Evolutionary conservation across 2,329 filamentous ascomycete species (phyloP).

Genomic region (Paraphaeosphaeria minitans): DNA sequence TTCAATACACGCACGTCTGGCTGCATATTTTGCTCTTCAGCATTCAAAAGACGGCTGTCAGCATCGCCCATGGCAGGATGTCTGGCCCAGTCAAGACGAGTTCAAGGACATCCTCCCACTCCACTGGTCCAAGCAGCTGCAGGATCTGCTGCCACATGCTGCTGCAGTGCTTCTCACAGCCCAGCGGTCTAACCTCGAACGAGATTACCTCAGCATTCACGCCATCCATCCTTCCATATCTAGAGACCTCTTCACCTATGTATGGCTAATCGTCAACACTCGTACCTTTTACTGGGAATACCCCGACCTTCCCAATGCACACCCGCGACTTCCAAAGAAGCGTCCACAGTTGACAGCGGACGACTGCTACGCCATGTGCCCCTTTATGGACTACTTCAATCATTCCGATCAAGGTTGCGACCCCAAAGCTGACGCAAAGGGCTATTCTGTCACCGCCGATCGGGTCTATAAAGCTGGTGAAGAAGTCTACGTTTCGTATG

Average conservation of each 20-base stretch:
- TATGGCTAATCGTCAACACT: constrained; percentile 66
- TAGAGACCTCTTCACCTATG: constrained; percentile 56
- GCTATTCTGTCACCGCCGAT: constrained; percentile 62
- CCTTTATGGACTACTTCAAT: constrained; percentile 76
- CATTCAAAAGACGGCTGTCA: constrained; percentile 50
- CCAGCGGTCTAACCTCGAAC: constrained; percentile 60
- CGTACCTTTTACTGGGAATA: constrained; percentile 64
- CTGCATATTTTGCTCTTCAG: constrained; percentile 66
- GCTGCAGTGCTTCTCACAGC: constrained; percentile 54
- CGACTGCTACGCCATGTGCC: constrained; percentile 72
- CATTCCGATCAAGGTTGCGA: constrained; percentile 57
- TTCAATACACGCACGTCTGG: constrained; percentile 73
- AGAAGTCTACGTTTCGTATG: constrained; percentile 73
- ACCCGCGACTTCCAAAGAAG: constrained; percentile 50
- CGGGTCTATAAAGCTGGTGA: constrained; percentile 60
- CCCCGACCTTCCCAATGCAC: constrained; percentile 45
- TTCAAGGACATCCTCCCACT: constrained; percentile 64
- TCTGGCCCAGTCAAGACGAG: constrained; percentile 68
- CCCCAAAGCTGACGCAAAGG: constrained; percentile 56
- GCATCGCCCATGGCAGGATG: constrained; percentile 64
- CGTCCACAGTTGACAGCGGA: constrained; percentile 48
- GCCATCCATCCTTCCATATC: constrained; percentile 51
- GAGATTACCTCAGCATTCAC: constrained; percentile 56
- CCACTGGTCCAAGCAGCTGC: constrained; percentile 55
- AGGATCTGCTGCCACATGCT: constrained; percentile 46